phyloP scores from a whole-genome alignment of 345 rosid genomes.

The Corchorus capsularis region DNA sequence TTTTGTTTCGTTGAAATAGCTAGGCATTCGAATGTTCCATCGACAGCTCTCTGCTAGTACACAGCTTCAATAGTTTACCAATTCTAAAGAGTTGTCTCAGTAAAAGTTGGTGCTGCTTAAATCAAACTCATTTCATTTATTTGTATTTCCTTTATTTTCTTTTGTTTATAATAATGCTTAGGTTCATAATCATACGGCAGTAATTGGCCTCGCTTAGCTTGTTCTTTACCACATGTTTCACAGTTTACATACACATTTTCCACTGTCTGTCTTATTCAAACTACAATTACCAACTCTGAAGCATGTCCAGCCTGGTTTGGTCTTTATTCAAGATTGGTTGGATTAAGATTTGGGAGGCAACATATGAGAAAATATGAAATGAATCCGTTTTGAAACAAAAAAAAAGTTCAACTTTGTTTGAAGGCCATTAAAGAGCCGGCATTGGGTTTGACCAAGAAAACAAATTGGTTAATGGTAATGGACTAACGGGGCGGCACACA shows the following conservation, averaged over 20 bases:
- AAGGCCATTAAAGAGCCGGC: background rate
- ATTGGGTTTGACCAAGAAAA: background rate
- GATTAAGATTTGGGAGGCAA: background rate
- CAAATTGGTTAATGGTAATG: background rate
- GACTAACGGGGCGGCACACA: background rate
- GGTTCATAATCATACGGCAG: background rate
- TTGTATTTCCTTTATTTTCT: too few relatives aligned
- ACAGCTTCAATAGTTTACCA: background rate
- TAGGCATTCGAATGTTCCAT: background rate
- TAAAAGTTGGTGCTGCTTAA: background rate
- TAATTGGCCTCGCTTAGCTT: background rate
- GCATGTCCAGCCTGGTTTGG: background rate
- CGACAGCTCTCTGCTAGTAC: background rate
- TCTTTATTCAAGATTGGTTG: constrained; percentile 10
- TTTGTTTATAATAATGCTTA: too few relatives aligned
- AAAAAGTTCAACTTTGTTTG: background rate
- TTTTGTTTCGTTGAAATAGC: background rate
- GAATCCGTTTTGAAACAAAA: background rate
- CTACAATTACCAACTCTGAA: background rate
- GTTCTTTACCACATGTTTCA: background rate
- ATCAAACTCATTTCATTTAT: too few relatives aligned
- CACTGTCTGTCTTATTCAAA: background rate
- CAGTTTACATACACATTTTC: background rate
- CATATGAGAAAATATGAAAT: background rate
- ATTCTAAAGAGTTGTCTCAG: background rate